phyloP scores from a whole-genome alignment of 306 rosid genomes.

The Delonix regia region DNA sequence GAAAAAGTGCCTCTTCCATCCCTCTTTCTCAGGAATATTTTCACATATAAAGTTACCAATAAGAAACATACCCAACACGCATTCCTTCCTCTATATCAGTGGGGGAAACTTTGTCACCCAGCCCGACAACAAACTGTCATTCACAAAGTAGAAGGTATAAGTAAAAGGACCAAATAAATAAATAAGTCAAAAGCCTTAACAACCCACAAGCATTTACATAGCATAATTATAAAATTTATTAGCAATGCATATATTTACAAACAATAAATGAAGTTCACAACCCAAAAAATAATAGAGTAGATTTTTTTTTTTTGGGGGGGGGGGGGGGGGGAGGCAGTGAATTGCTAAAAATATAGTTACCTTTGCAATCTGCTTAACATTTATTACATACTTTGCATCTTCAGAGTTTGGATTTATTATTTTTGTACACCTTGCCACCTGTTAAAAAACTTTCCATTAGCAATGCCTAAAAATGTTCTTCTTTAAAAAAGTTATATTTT shows the following conservation, averaged over 20 bases:
- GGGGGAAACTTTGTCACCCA: slow-evolving; percentile 92
- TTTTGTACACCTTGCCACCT: slow-evolving; percentile 94
- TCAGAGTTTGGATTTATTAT: slow-evolving; percentile 88
- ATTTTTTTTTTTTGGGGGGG: not conserved
- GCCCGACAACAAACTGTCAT: slow-evolving; percentile 83
- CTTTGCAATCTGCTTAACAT: slow-evolving; percentile 93
- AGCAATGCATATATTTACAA: slow-evolving; percentile 1
- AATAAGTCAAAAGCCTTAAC: not conserved
- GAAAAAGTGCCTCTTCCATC: slow-evolving; percentile 5
- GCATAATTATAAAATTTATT: not conserved
- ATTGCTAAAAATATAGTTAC: slow-evolving; percentile 34
- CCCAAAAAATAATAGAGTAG: not conserved
- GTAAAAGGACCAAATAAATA: not conserved
- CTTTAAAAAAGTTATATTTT: not conserved
- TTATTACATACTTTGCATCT: slow-evolving; percentile 89
- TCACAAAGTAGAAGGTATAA: slow-evolving; percentile 13
- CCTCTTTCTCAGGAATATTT: not conserved
- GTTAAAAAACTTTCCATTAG: slow-evolving; percentile 33
- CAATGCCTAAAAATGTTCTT: slow-evolving; percentile 3
- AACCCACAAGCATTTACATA: slow-evolving; percentile 17
- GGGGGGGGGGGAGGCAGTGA: too few species aligned
- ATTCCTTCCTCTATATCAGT: slow-evolving; percentile 96
- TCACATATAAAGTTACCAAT: slow-evolving; percentile 10
- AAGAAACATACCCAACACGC: slow-evolving; percentile 84
- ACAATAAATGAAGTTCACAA: not conserved